These are phyloP conservation scores for Aspergillus affinis DNA, from an alignment of 495 filamentous ascomycete genomes.

Conservation along the genomic window DNA sequence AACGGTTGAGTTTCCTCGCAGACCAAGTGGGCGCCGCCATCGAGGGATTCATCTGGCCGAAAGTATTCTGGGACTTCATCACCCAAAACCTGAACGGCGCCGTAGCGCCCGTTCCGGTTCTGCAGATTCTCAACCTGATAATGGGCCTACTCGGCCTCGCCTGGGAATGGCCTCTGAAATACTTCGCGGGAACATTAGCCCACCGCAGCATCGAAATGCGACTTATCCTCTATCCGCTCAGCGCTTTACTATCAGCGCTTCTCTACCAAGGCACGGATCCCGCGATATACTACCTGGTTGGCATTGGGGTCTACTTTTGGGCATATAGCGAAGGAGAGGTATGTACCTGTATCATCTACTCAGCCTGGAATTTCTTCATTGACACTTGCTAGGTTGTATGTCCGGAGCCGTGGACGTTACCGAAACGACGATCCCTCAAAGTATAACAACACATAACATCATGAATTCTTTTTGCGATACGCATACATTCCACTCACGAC, in stretches of 20 bases:
- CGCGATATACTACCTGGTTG: constrained; percentile 88
- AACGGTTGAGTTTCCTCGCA: constrained; percentile 34
- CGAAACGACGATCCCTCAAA: constrained; percentile 33
- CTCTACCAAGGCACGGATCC: constrained; percentile 92
- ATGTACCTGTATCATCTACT: constrained; percentile 29
- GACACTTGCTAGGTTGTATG: constrained; percentile 46
- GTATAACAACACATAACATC: constrained; percentile 22
- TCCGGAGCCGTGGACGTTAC: constrained; percentile 57
- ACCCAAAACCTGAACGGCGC: constrained; percentile 86
- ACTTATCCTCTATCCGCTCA: constrained; percentile 79
- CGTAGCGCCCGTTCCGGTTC: constrained; percentile 81
- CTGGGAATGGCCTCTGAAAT: constrained; percentile 87
- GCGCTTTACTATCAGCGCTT: constrained; percentile 69
- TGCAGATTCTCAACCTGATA: constrained; percentile 95
- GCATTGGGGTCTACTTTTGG: constrained; percentile 90
- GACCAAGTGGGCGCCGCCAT: constrained; percentile 86
- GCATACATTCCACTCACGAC: background rate
- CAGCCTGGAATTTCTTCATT: constrained; percentile 7
- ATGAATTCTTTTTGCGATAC: background rate
- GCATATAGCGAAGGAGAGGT: constrained; percentile 97
- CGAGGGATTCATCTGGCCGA: constrained; percentile 96
- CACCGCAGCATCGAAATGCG: constrained; percentile 88
- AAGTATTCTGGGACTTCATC: constrained; percentile 96
- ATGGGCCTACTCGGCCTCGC: constrained; percentile 76
- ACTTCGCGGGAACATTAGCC: constrained; percentile 60